Base-by-base conservation (phyloP, 208 protist genomes). In the Leishmania mexicana region DNA sequence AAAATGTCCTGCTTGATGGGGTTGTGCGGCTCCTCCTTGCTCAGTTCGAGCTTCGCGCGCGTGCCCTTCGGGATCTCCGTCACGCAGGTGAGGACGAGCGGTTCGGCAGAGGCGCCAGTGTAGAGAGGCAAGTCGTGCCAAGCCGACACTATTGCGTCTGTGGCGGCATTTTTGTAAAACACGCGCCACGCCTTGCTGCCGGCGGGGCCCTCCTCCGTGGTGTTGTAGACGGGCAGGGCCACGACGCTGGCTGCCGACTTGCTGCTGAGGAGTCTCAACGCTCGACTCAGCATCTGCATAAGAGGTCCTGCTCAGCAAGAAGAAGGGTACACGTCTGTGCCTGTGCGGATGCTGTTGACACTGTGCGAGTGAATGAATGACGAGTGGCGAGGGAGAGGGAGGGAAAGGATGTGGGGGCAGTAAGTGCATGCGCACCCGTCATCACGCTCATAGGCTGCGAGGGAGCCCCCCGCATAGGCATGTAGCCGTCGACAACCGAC, bases 21-120 rank as follows among this genome's bases (percentile, higher is more conserved):
- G 86, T 99, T 99, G 86, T 95, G 85, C 13, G 86, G 53, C 83
- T 98, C 92, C 65, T 90, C 88, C 75, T 95, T 99, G n/a, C 86
- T 54, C 45, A 99, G 85, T 85, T 99, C 97, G 75, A 99, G 86
- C 93, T 99, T 99, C 4, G 95, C 94, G 31, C 93, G 86, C 19
- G 94, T 98, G 21, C 93, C 93, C 31, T 89, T 88, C 0, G 96
- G 96, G 51, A 99, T 98, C 80, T 98, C 96, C 62, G 87, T 92
- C 38, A 98, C 88, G 80, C 90, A 96, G 24, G 88, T 91, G 60
- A 94, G 87, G 70, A 95, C 40, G 21, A 80, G 80, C 21, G 88
- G 76, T 64, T 90, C 89, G 13, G 72, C 72, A 5, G 47, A 42
- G 6, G 78, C 80, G 5, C 40, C 75, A 15, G 93, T 87, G 35